These are phyloP conservation scores for Apiotrichum laibachii DNA, from an alignment of 1,284 basidiomycete genomes.

Conservation along the genomic window DNA sequence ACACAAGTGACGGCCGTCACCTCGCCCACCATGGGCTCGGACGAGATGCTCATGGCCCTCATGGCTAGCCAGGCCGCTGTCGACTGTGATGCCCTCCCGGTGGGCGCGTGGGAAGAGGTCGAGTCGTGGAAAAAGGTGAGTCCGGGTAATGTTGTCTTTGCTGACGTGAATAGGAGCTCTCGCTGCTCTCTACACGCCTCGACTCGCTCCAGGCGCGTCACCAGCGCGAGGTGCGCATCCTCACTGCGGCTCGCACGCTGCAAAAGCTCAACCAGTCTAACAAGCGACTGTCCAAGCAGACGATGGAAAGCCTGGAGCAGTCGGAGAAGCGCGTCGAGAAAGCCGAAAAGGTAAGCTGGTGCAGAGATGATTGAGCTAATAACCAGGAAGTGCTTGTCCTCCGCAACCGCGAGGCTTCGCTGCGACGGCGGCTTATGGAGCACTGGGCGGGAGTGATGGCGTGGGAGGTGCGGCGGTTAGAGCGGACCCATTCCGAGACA, in stretches of 20 bases:
- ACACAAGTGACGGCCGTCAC: conserved; percentile 8
- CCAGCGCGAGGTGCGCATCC: conserved; percentile 52
- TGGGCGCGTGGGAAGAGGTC: conserved; percentile 78
- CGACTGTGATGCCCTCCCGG: conserved; percentile 65
- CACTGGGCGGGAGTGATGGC: conserved; percentile 52
- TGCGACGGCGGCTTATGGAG: conserved; percentile 49
- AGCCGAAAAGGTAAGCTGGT: conserved; percentile 47
- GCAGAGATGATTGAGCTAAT: conserved; percentile 7
- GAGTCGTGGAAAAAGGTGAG: conserved; percentile 83
- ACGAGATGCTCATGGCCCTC: conserved; percentile 76
- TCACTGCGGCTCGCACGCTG: conserved; percentile 49
- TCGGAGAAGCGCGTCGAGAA: conserved; percentile 49
- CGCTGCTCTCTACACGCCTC: conserved; percentile 42
- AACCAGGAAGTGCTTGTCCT: conserved; percentile 48
- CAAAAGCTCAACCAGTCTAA: conserved; percentile 50
- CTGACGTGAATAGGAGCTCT: conserved; percentile 37
- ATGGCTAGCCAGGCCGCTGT: conserved; percentile 79
- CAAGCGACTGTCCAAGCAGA: conserved; percentile 51
- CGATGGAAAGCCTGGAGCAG: conserved; percentile 48
- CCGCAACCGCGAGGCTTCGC: conserved; percentile 42
- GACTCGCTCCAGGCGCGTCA: conserved; percentile 43
- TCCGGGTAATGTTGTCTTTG: background rate
- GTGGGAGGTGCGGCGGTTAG: conserved; percentile 50
- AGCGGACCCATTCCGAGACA: conserved; percentile 27
- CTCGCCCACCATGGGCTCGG: conserved; percentile 41